Percentiles rank a stretch among this genome's conserved stretches.
phyloP scores from a whole-genome alignment of 2,329 filamentous ascomycete species.

The Fusarium siculi region DNA sequence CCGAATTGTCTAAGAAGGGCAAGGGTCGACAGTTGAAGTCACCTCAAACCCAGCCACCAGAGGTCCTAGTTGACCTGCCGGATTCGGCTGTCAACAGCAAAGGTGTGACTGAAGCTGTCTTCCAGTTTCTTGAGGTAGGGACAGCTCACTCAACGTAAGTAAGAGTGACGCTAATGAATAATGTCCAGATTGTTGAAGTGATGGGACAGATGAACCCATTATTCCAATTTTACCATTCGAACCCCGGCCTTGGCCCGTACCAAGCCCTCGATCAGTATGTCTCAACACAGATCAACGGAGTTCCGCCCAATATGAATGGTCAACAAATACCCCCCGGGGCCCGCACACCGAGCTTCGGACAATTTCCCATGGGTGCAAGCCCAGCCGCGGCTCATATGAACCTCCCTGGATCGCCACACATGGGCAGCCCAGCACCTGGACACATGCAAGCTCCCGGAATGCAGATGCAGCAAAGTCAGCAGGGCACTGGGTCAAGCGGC shows the following conservation, averaged over 20 bases:
- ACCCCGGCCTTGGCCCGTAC: slow-evolving; percentile 66
- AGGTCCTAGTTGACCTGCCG: slow-evolving; percentile 67
- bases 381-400: slow-evolving; percentile 69
- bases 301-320: slow-evolving; percentile 57
- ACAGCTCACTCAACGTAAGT: slow-evolving; percentile 30
- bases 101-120: slow-evolving; percentile 69
- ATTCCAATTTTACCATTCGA: slow-evolving; percentile 66
- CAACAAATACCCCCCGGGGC: slow-evolving; percentile 61
- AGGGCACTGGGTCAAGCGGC: slow-evolving; percentile 73
- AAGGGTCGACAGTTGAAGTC: slow-evolving; percentile 70
- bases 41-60: slow-evolving; percentile 67
- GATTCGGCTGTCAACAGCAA: slow-evolving; percentile 67
- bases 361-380: slow-evolving; percentile 69
- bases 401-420: slow-evolving; percentile 70
- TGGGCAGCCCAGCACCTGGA: slow-evolving; percentile 69
- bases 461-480: slow-evolving; percentile 75
- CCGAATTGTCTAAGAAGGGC: slow-evolving; percentile 75
- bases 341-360: slow-evolving; percentile 65
- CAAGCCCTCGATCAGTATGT: slow-evolving; percentile 71
- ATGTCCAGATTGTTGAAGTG: slow-evolving; percentile 68
- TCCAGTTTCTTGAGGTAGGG: slow-evolving; percentile 72
- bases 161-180: slow-evolving; percentile 37
- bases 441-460: slow-evolving; percentile 73
- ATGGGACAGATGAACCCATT: slow-evolving; percentile 74
- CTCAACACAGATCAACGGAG: slow-evolving; percentile 55